phyloP scores from a whole-genome alignment of 2,329 filamentous ascomycete genomes.

The Shiraia bambusicola region DNA sequence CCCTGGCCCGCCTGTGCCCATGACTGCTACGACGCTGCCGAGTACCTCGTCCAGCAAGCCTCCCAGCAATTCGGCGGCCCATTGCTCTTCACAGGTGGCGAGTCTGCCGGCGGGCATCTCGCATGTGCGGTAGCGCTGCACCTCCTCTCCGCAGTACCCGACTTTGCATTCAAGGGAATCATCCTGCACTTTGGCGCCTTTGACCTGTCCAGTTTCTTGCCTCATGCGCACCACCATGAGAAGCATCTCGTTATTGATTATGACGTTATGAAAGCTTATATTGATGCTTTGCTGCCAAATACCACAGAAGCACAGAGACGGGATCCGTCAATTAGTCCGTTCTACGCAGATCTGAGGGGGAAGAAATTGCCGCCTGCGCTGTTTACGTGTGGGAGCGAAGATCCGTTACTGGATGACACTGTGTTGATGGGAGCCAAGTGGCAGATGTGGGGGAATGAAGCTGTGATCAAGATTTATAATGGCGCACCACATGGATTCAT shows the following conservation, averaged over 20 bases:
- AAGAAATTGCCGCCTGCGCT: conserved; percentile 53
- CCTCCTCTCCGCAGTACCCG: conserved; percentile 43
- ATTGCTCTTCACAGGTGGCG: conserved; percentile 46
- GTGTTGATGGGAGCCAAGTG: conserved; percentile 58
- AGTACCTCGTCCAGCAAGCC: conserved; percentile 55
- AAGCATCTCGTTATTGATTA: conserved; percentile 49
- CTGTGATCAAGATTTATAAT: conserved; percentile 56
- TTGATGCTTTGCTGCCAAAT: conserved; percentile 49
- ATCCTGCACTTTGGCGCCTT: conserved; percentile 57
- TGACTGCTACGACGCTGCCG: conserved; percentile 60
- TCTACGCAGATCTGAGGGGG: conserved; percentile 50
- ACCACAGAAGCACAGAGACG: conserved; percentile 46
- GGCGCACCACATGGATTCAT: conserved; percentile 58
- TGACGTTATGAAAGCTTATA: conserved; percentile 51
- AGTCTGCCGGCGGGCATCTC: conserved; percentile 56
- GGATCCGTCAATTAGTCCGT: conserved; percentile 51
- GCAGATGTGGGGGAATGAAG: conserved; percentile 54
- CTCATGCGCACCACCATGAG: conserved; percentile 44
- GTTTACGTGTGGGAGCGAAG: conserved; percentile 58
- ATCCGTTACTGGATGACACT: conserved; percentile 56
- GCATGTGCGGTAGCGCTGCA: conserved; percentile 51
- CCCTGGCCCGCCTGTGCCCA: conserved; percentile 57
- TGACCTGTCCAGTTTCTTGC: conserved; percentile 50
- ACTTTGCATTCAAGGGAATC: conserved; percentile 52
- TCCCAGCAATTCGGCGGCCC: conserved; percentile 46